These are phyloP conservation scores for Fistulina hepatica DNA, from an alignment of 1,284 basidiomycete genomes.

Conservation along the genomic window DNA sequence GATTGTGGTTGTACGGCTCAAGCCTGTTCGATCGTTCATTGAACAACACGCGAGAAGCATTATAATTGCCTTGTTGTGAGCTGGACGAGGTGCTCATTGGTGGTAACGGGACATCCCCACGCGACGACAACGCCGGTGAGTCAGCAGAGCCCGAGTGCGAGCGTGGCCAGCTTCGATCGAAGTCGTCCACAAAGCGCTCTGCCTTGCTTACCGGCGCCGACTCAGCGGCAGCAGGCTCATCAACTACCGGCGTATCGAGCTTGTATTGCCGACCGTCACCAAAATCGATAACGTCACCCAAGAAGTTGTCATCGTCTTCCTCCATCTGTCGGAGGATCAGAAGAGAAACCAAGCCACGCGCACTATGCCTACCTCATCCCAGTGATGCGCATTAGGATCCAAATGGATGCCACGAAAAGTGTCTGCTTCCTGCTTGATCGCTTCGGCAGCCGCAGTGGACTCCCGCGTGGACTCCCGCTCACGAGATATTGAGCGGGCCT, in stretches of 20 bases:
- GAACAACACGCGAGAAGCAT: constrained; percentile 65
- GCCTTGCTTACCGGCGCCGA: constrained; percentile 50
- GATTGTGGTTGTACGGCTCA: constrained; percentile 45
- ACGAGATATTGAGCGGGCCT: constrained; percentile 19
- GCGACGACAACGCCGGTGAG: constrained; percentile 29
- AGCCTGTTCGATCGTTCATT: constrained; percentile 81
- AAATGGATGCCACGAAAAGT: constrained; percentile 87
- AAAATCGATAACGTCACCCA: constrained; percentile 86
- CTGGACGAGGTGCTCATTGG: constrained; percentile 20
- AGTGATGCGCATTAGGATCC: constrained; percentile 86
- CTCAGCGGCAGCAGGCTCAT: constrained; percentile 15
- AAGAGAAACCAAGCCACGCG: background rate
- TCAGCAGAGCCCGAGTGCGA: constrained; percentile 34
- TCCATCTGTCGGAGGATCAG: constrained; percentile 45
- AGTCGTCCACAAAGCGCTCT: constrained; percentile 79
- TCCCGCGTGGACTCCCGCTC: constrained; percentile 21
- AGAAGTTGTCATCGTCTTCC: constrained; percentile 85
- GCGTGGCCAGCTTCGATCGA: constrained; percentile 87
- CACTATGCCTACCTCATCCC: constrained; percentile 75
- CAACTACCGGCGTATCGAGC: constrained; percentile 37
- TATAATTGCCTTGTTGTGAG: constrained; percentile 45
- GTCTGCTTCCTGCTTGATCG: constrained; percentile 69
- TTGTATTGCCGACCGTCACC: constrained; percentile 86
- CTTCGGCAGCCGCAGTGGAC: constrained; percentile 26
- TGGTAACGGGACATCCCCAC: constrained; percentile 16